A percentile compares a stretch with the other conserved stretches of the same genome.
Evolutionary conservation across 163 green algal genomes (phyloP).

Genomic region (Prototheca wickerhamii): DNA sequence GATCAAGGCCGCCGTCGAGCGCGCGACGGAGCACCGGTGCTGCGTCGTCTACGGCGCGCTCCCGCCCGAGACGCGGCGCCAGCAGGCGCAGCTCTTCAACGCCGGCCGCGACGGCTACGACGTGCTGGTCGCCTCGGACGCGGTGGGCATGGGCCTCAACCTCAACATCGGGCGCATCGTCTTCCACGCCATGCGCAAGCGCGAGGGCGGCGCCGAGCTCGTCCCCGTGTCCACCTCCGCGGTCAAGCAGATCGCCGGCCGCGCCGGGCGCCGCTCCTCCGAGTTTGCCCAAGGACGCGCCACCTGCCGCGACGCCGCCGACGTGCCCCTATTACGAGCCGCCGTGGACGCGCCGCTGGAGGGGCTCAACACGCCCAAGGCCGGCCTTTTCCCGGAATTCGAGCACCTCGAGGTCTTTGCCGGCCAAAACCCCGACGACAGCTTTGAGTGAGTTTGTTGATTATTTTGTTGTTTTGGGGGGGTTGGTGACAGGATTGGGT

Average conservation of each 20-base stretch:
- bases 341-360: conserved; percentile 37
- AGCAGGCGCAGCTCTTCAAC: conserved; percentile 82
- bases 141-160: conserved; percentile 88
- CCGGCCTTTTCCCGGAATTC: conserved; percentile 62
- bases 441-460: conserved; percentile 16
- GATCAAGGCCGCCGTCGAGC: conserved; percentile 49
- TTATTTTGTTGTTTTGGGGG: too few species aligned
- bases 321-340: conserved; percentile 38
- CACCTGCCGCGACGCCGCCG: conserved; percentile 25
- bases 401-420: conserved; percentile 67
- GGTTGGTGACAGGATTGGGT: too few species aligned
- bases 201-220: conserved; percentile 9
- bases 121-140: conserved; percentile 68
- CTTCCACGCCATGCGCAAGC: conserved; percentile 70
- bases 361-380: conserved; percentile 31
- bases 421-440: conserved; percentile 27
- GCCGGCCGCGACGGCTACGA: conserved; percentile 44
- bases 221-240: conserved; percentile 36
- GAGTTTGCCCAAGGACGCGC: conserved; percentile 22
- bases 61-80: conserved; percentile 74
- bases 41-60: conserved; percentile 88
- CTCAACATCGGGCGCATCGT: conserved; percentile 86
- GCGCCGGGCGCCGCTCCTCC: conserved; percentile 57
- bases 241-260: conserved; percentile 87
- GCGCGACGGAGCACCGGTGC: conserved; percentile 29